A percentile compares a stretch with the other conserved stretches of the same genome.
Evolutionary conservation across 257 asterid species (phyloP).

Genomic region (Jasminum sambac): DNA sequence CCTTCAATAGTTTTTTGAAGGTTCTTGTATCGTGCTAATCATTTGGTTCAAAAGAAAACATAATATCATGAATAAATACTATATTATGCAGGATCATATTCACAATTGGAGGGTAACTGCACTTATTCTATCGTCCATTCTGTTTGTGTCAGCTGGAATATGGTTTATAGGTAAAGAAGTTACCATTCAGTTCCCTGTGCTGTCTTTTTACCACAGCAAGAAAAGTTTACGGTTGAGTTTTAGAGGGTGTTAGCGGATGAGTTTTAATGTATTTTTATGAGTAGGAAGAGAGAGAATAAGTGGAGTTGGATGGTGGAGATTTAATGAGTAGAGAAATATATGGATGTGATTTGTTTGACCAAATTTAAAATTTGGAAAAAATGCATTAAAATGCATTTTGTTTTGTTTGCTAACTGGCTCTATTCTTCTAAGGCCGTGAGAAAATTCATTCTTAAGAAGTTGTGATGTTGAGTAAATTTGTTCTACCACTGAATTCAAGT

Average conservation of each 20-base stretch:
- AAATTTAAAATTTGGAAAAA: too few relatives aligned
- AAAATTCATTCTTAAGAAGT: neutral
- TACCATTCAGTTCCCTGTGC: neutral
- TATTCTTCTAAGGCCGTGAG: neutral
- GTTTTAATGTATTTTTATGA: too few relatives aligned
- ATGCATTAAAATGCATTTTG: too few relatives aligned
- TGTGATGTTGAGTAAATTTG: neutral
- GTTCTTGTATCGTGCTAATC: neutral
- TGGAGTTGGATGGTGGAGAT: too few relatives aligned
- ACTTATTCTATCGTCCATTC: conserved; percentile 66
- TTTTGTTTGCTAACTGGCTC: too few relatives aligned
- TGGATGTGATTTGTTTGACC: too few relatives aligned
- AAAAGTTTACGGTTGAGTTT: neutral
- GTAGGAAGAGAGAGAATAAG: too few relatives aligned
- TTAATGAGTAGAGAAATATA: too few relatives aligned
- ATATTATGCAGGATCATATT: conserved; percentile 63
- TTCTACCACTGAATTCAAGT: neutral
- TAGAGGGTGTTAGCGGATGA: too few relatives aligned
- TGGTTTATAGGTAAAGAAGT: conserved; percentile 69
- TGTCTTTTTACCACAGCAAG: neutral
- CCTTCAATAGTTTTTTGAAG: neutral
- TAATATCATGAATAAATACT: neutral
- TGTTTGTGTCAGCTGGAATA: conserved; percentile 69
- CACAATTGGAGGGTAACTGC: conserved; percentile 89
- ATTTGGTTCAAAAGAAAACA: neutral